These are phyloP conservation scores for Xylaria curta DNA, from an alignment of 495 filamentous ascomycete genomes.

Conservation along the genomic window DNA sequence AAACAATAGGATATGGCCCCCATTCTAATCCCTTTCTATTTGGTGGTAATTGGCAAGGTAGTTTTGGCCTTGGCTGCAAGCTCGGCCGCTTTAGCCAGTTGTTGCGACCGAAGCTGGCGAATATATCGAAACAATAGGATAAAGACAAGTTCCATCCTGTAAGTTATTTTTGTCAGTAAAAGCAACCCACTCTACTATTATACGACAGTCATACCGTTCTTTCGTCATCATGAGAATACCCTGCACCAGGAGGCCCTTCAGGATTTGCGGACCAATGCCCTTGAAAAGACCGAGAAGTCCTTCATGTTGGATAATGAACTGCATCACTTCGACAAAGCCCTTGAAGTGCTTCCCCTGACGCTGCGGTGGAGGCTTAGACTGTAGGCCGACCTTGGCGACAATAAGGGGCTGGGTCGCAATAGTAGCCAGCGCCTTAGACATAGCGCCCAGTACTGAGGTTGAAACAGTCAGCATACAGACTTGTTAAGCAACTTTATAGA, in stretches of 20 bases:
- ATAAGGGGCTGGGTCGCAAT: slow-evolving; percentile 95
- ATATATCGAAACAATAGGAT: slow-evolving; percentile 85
- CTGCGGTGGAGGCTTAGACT: slow-evolving; percentile 86
- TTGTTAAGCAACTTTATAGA: slow-evolving; percentile 27
- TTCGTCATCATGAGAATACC: slow-evolving; percentile 99
- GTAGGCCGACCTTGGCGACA: slow-evolving; percentile 95
- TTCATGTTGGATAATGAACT: slow-evolving; percentile 87
- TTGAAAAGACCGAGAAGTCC: slow-evolving; percentile 87
- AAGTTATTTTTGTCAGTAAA: slow-evolving; percentile 33
- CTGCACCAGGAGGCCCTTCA: slow-evolving; percentile 93
- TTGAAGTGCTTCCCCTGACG: slow-evolving; percentile 92
- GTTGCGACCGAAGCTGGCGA: slow-evolving; percentile 70
- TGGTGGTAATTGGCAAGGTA: slow-evolving; percentile 53
- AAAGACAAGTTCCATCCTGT: slow-evolving; percentile 88
- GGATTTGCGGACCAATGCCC: slow-evolving; percentile 91
- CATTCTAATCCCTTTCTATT: slow-evolving; percentile 38
- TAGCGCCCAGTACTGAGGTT: slow-evolving; percentile 78
- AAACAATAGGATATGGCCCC: not conserved
- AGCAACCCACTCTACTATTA: not conserved
- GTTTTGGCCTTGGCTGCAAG: slow-evolving; percentile 60
- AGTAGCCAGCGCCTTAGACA: slow-evolving; percentile 92
- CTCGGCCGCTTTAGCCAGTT: slow-evolving; percentile 71
- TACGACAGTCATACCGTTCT: slow-evolving; percentile 71
- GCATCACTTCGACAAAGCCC: slow-evolving; percentile 93
- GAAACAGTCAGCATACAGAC: slow-evolving; percentile 23